phyloP scores from a whole-genome alignment of 768 basidiomycete genomes.

The Auricularia cornea region DNA sequence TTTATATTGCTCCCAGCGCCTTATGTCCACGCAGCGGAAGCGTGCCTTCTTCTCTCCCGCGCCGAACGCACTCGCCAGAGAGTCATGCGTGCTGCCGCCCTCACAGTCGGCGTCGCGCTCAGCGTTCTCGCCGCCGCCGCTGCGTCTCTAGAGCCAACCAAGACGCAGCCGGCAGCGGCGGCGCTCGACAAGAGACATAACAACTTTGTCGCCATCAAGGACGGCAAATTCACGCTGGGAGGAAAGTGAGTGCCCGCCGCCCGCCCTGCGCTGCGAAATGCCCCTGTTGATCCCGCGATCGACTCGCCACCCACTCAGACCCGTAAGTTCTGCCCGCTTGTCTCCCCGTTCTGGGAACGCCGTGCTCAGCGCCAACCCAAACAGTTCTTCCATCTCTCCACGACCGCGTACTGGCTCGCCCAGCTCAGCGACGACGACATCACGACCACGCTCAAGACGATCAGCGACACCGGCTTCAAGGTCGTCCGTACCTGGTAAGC shows the following conservation, averaged over 20 bases:
- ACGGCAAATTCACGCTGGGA: background rate
- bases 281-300: background rate
- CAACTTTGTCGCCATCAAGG: background rate
- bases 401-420: slow-evolving; percentile 62
- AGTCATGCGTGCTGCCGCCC: background rate
- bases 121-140: background rate
- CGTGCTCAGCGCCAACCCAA: no score
- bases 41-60: background rate
- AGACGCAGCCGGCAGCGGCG: background rate
- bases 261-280: background rate
- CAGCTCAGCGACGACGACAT: slow-evolving; percentile 49
- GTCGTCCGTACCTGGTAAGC: slow-evolving; percentile 52
- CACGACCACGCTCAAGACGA: slow-evolving; percentile 45
- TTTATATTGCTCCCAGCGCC: background rate
- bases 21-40: background rate
- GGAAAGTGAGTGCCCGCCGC: background rate
- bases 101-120: background rate
- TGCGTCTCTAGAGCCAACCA: background rate
- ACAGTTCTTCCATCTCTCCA: slow-evolving; percentile 21
- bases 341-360: background rate
- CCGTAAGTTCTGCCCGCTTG: background rate
- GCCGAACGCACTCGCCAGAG: background rate
- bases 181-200: background rate
- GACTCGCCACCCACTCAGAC: background rate
- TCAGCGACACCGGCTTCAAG: slow-evolving; percentile 45